phyloP scores from a whole-genome alignment of 2,329 filamentous ascomycete genomes.

The Neoascochyta sp. region DNA sequence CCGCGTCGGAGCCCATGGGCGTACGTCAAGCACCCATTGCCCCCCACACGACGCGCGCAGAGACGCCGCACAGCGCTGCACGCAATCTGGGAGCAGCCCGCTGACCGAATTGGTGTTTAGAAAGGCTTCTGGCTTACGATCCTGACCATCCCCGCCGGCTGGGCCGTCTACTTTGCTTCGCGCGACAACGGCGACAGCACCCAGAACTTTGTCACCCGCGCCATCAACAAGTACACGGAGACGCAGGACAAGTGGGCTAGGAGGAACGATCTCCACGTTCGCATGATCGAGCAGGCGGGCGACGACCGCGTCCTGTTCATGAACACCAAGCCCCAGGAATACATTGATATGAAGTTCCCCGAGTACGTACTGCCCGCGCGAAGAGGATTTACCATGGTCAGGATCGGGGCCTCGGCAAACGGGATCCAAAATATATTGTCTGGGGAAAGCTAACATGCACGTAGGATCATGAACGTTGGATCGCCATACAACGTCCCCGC shows the following conservation, averaged over 20 bases:
- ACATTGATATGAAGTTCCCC: constrained; percentile 57
- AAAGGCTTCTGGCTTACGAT: constrained; percentile 48
- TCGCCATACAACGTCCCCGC: constrained; percentile 63
- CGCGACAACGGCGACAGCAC: constrained; percentile 39
- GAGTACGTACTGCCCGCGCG: constrained; percentile 53
- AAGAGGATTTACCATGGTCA: not conserved
- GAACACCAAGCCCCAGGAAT: constrained; percentile 44
- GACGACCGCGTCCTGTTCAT: constrained; percentile 59
- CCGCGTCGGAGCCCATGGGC: constrained; percentile 49
- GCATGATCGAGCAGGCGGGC: constrained; percentile 60
- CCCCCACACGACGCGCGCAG: constrained; percentile 1
- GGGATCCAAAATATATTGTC: too few species aligned
- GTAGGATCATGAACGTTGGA: constrained; percentile 59
- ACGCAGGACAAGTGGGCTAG: constrained; percentile 53
- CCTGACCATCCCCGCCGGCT: constrained; percentile 44
- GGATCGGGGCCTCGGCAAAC: too few species aligned
- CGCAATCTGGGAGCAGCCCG: constrained; percentile 1
- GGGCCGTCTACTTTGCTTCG: constrained; percentile 47
- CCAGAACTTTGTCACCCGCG: constrained; percentile 43
- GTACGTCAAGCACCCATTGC: constrained; percentile 41
- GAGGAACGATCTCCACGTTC: constrained; percentile 58
- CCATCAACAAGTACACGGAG: constrained; percentile 56
- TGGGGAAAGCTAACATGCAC: constrained; percentile 17
- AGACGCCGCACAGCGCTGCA: not conserved
- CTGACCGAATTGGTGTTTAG: constrained; percentile 32